Percentiles rank a stretch among this genome's conserved stretches.
Conservation (phyloP, 768 basidiomycete genomes). For the Amanita inopinata region DNA sequence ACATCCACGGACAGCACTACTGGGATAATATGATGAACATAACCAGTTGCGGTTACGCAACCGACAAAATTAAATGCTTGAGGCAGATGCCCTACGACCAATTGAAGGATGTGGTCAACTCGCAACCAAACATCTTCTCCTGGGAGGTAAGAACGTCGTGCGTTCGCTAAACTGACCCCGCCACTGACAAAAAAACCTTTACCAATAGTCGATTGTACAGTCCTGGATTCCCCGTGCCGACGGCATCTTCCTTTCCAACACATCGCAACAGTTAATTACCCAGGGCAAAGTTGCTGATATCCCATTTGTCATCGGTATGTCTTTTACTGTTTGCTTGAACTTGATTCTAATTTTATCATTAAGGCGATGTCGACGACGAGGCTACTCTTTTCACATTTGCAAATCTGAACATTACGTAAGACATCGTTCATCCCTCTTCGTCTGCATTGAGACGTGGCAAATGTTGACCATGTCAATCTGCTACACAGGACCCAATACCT, state of each 20-base stretch:
- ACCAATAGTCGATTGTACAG: conserved; percentile 31
- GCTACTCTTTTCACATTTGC: conserved; percentile 40
- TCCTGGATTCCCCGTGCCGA: conserved; percentile 45
- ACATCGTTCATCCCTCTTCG: no score
- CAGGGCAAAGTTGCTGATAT: conserved; percentile 36
- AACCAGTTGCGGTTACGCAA: conserved; percentile 28
- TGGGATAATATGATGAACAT: conserved; percentile 34
- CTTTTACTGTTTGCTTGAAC: not conserved
- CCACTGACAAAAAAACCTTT: not conserved
- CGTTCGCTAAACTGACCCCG: not conserved
- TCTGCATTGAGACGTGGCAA: no score
- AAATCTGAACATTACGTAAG: conserved; percentile 34
- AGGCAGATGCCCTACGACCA: conserved; percentile 26
- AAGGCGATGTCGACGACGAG: conserved; percentile 49
- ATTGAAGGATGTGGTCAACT: conserved; percentile 34
- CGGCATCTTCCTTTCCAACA: conserved; percentile 35
- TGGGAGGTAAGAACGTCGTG: conserved; percentile 27
- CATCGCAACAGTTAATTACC: conserved; percentile 31
- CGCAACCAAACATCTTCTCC: conserved; percentile 30
- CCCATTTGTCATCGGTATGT: conserved; percentile 35
- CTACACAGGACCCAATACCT: no score
- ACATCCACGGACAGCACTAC: conserved; percentile 16
- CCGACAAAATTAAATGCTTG: conserved; percentile 36
- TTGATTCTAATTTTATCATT: not conserved
- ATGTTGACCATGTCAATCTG: not conserved